Evolutionary conservation across 1,284 basidiomycete genomes (phyloP), one percentile per base, ranked within the genome.

Genomic region (Naganishia sp.): DNA sequence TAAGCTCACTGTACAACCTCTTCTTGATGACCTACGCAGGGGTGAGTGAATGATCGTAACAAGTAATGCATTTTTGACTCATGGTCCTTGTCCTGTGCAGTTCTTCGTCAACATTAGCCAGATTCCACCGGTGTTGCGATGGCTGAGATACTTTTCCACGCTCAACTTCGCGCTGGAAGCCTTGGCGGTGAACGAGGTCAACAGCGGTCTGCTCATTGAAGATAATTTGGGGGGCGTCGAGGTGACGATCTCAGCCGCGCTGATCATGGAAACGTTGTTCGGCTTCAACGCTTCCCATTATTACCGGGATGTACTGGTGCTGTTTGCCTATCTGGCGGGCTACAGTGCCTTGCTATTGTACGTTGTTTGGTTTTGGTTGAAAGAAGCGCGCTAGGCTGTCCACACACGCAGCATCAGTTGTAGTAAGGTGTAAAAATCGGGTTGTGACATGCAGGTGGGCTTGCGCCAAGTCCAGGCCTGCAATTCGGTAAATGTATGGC

Each of bases 121-220:
- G 65, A 93, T 94, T 68, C 90, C 91, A 1, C 88, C 88, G 0
- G 90, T 90, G 0, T 82, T 94, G 2, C 84, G 91, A 15, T 94
- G 92, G 91, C 80, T 94, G 53, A 88, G 93, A 73, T 95, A 90
- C 53, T 75, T 79, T 67, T 75, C 74, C 3, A 74, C 75, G 0
- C 65, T 80, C 11, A 72, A 72, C 43, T 93, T 88, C 75, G 83
- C 84, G 11, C 82, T 93, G 21, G 91, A 94, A 77, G 92, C 91
- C 11, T 81, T 94, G 10, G 83, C 88, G 4, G 89, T 94, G 41
- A 95, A 95, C 75, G 93, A 94, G 76, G 90, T 95, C 21, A 86
- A 86, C 43, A 86, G 88, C 0, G 92, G 92, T 3, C 81, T 94
- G 42, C 85, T 88, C 85, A 94, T 95, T 63, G 69, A 85, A 66